Conservation (phyloP, 331 rosid genomes). For the Malus hybrid region DNA sequence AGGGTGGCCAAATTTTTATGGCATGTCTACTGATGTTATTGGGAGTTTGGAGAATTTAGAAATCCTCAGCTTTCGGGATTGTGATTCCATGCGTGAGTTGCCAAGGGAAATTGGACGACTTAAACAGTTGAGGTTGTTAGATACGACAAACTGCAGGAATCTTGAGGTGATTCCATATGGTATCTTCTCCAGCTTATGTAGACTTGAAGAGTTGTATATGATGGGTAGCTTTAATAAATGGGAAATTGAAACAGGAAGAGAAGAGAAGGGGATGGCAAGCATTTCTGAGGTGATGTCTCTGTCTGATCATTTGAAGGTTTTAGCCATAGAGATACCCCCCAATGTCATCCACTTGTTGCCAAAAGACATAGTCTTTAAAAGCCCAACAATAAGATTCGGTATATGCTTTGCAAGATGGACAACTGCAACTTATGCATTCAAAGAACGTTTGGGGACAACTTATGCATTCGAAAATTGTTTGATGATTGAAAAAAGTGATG, state of each 20-base stretch:
- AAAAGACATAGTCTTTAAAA: background rate
- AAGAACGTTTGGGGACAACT: no score
- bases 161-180: background rate
- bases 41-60: background rate
- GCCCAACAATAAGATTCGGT: background rate
- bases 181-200: background rate
- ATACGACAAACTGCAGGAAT: accelerated
- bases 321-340: background rate
- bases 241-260: background rate
- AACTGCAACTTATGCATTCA: no score
- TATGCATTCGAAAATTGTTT: background rate
- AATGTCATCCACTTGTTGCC: background rate
- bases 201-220: background rate
- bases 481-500: accelerated
- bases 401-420: no score
- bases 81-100: accelerated
- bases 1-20: background rate
- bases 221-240: accelerated
- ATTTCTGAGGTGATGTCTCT: background rate
- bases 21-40: background rate
- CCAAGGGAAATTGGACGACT: background rate
- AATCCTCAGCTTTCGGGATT: background rate
- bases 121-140: background rate
- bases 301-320: background rate
- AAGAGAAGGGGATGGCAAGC: background rate